Evolutionary conservation across 371 early-diverging fungal species (phyloP).

Genomic region (Mortierella sp.): DNA sequence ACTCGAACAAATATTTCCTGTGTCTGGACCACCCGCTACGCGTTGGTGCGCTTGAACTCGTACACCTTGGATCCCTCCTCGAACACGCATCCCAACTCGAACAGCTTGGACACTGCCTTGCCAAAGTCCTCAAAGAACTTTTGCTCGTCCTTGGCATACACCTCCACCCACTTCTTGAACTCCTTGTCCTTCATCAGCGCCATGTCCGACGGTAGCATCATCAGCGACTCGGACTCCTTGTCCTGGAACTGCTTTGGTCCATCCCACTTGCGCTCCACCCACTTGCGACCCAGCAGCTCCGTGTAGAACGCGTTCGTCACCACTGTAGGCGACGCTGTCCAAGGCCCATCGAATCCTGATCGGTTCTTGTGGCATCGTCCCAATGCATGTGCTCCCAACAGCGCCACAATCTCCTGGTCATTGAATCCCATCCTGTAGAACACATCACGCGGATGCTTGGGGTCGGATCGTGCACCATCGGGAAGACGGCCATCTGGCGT

Average conservation of each 20-base stretch:
- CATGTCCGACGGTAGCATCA: constrained; percentile 87
- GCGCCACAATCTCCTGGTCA: constrained; percentile 94
- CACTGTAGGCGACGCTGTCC: constrained; percentile 86
- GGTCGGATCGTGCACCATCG: constrained; percentile 77
- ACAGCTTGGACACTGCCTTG: constrained; percentile 80
- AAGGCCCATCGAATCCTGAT: constrained; percentile 88
- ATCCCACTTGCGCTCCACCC: constrained; percentile 82
- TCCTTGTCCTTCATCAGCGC: constrained; percentile 68
- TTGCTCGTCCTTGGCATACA: constrained; percentile 84
- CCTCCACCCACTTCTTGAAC: constrained; percentile 79
- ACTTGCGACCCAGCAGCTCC: constrained; percentile 75
- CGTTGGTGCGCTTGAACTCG: constrained; percentile 57
- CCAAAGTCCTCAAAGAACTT: constrained; percentile 87
- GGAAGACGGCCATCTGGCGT: constrained; percentile 93
- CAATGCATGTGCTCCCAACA: constrained; percentile 88
- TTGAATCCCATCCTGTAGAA: constrained; percentile 95
- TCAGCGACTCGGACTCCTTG: constrained; percentile 69
- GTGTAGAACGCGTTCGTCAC: constrained; percentile 90
- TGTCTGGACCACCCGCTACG: constrained; percentile 14
- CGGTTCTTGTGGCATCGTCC: constrained; percentile 93
- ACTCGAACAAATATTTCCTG: neutral
- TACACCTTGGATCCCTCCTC: constrained; percentile 65
- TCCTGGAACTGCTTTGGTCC: constrained; percentile 90
- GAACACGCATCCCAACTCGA: constrained; percentile 87
- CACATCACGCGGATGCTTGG: constrained; percentile 76